Percentiles rank a stretch among this genome's conserved stretches.
Evolutionary conservation across 2,329 filamentous ascomycete genomes (phyloP).

Genomic region (Penicillium palitans): DNA sequence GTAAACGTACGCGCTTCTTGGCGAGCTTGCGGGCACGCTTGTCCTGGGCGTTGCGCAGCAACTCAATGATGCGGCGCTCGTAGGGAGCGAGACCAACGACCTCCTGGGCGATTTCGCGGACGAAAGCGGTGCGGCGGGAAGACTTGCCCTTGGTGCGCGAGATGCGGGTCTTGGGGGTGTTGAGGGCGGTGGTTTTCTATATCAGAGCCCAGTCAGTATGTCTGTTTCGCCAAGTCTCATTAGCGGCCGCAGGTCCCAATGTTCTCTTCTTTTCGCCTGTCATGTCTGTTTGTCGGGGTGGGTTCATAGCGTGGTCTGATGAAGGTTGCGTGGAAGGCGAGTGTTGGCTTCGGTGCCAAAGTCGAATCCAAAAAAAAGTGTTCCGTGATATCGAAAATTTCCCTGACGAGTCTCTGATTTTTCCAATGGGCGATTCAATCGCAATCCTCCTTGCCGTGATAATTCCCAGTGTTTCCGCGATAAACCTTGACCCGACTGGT

Average conservation of each 20-base stretch:
- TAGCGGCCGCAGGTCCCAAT: neutral
- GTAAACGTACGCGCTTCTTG: conserved; percentile 86
- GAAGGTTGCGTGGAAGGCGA: conserved; percentile 1
- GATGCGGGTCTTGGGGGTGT: conserved; percentile 72
- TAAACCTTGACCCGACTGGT: conserved; percentile 18
- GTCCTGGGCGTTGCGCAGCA: conserved; percentile 98
- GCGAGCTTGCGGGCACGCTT: conserved; percentile 98
- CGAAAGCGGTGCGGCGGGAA: conserved; percentile 95
- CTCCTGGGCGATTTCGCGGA: conserved; percentile 97
- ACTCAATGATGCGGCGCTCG: conserved; percentile 98
- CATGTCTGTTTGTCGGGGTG: neutral
- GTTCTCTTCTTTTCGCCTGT: conserved; percentile 10
- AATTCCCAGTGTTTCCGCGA: neutral
- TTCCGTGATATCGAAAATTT: conserved; percentile 6
- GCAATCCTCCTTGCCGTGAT: neutral
- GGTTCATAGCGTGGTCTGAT: conserved; percentile 1
- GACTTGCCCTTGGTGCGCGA: conserved; percentile 91
- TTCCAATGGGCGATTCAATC: neutral
- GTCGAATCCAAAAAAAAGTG: conserved; percentile 6
- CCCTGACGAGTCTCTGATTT: neutral
- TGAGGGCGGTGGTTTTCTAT: conserved; percentile 79
- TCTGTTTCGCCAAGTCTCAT: conserved; percentile 36
- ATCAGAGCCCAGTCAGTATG: conserved; percentile 40
- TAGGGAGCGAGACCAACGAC: conserved; percentile 93
- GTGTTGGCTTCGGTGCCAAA: conserved; percentile 4